phyloP scores from a whole-genome alignment of 225 moss, liverwort and hornwort genomes.

The Pseudoscleropodium purum region DNA sequence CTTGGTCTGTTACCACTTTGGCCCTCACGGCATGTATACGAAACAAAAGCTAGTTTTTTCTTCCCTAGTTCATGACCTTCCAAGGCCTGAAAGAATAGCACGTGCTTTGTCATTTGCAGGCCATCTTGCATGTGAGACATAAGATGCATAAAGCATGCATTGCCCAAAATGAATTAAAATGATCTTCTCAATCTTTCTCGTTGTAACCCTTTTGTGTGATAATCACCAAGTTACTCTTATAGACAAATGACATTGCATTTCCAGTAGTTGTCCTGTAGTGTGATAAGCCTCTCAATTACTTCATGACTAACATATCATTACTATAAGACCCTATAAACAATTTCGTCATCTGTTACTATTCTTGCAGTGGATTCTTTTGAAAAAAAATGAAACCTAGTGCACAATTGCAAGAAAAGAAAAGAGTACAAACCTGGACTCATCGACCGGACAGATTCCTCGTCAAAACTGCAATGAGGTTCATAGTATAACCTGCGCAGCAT shows the following conservation, averaged over 20 bases:
- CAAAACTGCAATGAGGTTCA: slow-evolving; percentile 50
- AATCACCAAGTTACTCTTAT: not conserved
- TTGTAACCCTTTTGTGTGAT: not conserved
- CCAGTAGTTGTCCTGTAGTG: not conserved
- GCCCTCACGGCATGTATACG: not conserved
- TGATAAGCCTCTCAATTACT: not conserved
- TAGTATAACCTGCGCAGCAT: slow-evolving; percentile 33
- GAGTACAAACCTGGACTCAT: slow-evolving; percentile 17
- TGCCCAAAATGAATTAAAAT: not conserved
- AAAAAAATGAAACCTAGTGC: not conserved
- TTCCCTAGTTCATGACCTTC: not conserved
- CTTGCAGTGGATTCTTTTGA: not conserved
- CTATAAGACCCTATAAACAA: not conserved
- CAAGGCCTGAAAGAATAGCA: not conserved
- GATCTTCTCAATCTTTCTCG: not conserved
- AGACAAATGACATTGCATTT: not conserved
- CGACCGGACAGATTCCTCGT: slow-evolving; percentile 22
- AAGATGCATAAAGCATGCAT: not conserved
- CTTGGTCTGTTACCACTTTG: not conserved
- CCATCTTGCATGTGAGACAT: too few species aligned
- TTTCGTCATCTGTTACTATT: not conserved
- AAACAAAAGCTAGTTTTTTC: not conserved
- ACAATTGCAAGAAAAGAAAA: not conserved
- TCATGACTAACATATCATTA: not conserved
- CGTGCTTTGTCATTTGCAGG: not conserved